phyloP scores from a whole-genome alignment of 2,329 filamentous ascomycete genomes.

The Lachnum nothofagi region DNA sequence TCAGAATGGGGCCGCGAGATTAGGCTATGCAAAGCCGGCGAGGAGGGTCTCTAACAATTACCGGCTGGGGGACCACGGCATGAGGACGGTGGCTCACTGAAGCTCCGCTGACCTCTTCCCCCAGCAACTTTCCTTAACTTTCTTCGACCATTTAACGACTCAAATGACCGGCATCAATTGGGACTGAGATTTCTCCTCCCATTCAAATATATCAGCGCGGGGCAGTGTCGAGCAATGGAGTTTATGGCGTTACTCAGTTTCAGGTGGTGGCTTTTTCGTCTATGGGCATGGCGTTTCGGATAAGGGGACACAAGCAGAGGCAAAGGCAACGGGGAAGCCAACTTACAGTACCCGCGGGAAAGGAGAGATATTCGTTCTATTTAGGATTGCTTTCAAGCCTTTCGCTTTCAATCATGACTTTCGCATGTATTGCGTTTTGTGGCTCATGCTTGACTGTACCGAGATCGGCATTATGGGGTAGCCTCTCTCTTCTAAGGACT shows the following conservation, averaged over 20 bases:
- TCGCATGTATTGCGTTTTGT: neutral
- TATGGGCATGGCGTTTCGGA: neutral
- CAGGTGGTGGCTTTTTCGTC: neutral
- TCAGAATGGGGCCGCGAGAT: slow-evolving; percentile 99
- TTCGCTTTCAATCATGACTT: neutral
- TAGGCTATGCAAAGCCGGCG: slow-evolving; percentile 91
- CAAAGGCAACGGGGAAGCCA: neutral
- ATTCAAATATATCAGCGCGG: neutral
- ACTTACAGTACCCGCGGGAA: neutral
- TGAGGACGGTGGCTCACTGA: slow-evolving; percentile 10
- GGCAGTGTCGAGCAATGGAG: neutral
- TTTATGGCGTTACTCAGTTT: neutral
- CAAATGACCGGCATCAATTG: no score
- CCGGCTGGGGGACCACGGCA: slow-evolving; percentile 13
- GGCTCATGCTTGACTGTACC: neutral
- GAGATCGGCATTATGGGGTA: neutral
- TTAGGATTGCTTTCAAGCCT: neutral
- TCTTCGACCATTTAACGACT: no score
- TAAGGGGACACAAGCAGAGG: neutral
- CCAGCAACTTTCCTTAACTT: slow-evolving; percentile 4
- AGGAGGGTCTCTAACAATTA: slow-evolving; percentile 74
- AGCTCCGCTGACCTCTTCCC: slow-evolving; percentile 8
- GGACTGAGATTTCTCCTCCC: no score
- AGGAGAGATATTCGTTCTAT: neutral
- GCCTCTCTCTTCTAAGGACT: neutral